phyloP scores from a whole-genome alignment of 129 eudicot species.

The Artemisia argyi region DNA sequence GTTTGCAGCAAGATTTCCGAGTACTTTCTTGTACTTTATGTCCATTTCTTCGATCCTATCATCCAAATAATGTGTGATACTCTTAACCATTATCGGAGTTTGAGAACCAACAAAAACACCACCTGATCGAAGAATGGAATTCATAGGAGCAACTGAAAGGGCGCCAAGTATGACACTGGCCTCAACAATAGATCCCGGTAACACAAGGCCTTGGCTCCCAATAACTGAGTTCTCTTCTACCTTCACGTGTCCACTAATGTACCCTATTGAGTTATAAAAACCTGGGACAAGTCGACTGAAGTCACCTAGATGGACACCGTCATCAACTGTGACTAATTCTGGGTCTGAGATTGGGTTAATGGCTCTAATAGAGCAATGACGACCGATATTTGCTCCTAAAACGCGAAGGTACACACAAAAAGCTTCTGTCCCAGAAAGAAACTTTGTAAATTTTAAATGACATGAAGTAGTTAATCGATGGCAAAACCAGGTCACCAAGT shows the following conservation, averaged over 20 bases:
- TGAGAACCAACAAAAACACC: conserved; percentile 53
- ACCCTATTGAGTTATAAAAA: conserved; percentile 36
- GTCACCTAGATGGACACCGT: conserved; percentile 53
- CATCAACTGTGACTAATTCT: conserved; percentile 31
- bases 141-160: conserved; percentile 49
- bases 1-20: conserved; percentile 65
- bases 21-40: conserved; percentile 39
- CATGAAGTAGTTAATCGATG: conserved; percentile 33
- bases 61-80: conserved; percentile 27
- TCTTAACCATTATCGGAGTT: conserved; percentile 46
- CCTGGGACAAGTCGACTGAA: conserved; percentile 40
- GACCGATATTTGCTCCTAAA: conserved; percentile 41
- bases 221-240: conserved; percentile 42
- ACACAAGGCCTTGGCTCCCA: conserved; percentile 42
- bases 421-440: conserved; percentile 53
- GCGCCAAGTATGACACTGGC: conserved; percentile 52
- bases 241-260: conserved; percentile 23
- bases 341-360: conserved; percentile 41
- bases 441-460: conserved; percentile 42
- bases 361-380: conserved; percentile 49
- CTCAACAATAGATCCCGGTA: conserved; percentile 44
- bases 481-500: conserved; percentile 30
- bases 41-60: conserved; percentile 48
- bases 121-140: conserved; percentile 40
- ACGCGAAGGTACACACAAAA: conserved; percentile 40